Evolutionary conservation across 305 asterid genomes (phyloP).

Genomic region (Fraxinus xanthoxyloides): DNA sequence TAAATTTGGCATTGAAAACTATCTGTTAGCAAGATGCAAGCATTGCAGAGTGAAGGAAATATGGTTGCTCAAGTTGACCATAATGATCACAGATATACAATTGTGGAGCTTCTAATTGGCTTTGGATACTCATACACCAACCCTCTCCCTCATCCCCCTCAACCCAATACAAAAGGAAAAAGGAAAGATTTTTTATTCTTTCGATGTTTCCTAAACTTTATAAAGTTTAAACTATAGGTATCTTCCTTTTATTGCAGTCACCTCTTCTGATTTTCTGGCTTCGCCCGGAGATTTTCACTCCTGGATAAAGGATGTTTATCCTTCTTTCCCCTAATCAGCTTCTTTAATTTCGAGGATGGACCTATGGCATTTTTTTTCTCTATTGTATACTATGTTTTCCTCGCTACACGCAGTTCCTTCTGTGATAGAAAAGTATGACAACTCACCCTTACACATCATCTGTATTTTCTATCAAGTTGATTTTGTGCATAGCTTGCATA

Average conservation of each 20-base stretch:
- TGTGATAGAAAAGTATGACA: neutral
- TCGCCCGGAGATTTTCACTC: neutral
- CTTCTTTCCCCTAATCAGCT: neutral
- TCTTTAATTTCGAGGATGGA: neutral
- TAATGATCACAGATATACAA: constrained; percentile 5
- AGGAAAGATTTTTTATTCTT: neutral
- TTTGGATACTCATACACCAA: neutral
- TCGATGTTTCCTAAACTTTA: neutral
- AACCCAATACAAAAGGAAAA: neutral
- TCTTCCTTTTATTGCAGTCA: neutral
- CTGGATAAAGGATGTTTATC: neutral
- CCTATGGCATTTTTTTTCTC: neutral
- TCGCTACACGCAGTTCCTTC: neutral
- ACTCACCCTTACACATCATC: neutral
- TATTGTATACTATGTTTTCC: neutral
- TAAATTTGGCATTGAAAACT: neutral
- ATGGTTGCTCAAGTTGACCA: constrained; percentile 8
- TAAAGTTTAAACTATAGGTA: neutral
- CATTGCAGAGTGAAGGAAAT: neutral
- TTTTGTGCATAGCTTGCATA: neutral
- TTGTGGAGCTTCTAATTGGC: neutral
- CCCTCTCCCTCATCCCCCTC: neutral
- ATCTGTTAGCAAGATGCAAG: neutral
- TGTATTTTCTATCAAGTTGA: neutral
- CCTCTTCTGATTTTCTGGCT: neutral